Conservation (phyloP, 176 grass and related monocot species). For the Lolium multiflorum region DNA sequence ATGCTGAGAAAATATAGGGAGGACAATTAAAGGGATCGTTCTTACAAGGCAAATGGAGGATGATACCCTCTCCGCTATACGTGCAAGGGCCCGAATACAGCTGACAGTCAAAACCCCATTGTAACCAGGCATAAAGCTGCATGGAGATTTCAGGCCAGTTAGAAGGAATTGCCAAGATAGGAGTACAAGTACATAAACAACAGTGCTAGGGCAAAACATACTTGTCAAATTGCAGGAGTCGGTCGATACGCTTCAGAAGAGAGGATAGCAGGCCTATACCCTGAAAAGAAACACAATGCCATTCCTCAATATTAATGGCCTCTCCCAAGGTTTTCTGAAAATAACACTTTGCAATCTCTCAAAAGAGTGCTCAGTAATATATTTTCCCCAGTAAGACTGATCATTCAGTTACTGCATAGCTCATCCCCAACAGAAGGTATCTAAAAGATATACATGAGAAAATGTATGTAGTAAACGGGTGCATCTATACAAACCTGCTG, state of each 20-base stretch:
- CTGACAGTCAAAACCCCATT: slow-evolving; percentile 95
- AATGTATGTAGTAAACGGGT: slow-evolving; percentile 29
- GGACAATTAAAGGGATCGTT: slow-evolving; percentile 18
- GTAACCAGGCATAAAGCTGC: slow-evolving; percentile 93
- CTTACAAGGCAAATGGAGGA: slow-evolving; percentile 74
- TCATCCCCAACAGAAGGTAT: slow-evolving; percentile 3
- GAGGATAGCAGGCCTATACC: slow-evolving; percentile 67
- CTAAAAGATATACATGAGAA: slow-evolving; percentile 8
- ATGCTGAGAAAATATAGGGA: background rate
- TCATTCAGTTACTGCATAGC: background rate
- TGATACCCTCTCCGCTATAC: slow-evolving; percentile 86
- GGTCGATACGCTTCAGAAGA: slow-evolving; percentile 93
- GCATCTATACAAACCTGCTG: slow-evolving; percentile 74
- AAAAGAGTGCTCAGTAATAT: slow-evolving; percentile 28
- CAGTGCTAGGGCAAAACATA: slow-evolving; percentile 34
- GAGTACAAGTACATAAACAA: slow-evolving; percentile 28
- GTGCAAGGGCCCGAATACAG: slow-evolving; percentile 94
- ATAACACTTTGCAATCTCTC: background rate
- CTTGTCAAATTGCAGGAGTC: slow-evolving; percentile 92
- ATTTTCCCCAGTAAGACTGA: background rate
- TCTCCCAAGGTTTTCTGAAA: background rate
- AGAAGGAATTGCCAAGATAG: slow-evolving; percentile 24
- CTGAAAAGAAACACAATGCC: slow-evolving; percentile 47
- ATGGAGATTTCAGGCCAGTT: slow-evolving; percentile 40
- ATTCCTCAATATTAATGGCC: slow-evolving; percentile 2